Base-by-base conservation (phyloP, 2,329 filamentous ascomycete genomes). In the Xylariaceae sp. region DNA sequence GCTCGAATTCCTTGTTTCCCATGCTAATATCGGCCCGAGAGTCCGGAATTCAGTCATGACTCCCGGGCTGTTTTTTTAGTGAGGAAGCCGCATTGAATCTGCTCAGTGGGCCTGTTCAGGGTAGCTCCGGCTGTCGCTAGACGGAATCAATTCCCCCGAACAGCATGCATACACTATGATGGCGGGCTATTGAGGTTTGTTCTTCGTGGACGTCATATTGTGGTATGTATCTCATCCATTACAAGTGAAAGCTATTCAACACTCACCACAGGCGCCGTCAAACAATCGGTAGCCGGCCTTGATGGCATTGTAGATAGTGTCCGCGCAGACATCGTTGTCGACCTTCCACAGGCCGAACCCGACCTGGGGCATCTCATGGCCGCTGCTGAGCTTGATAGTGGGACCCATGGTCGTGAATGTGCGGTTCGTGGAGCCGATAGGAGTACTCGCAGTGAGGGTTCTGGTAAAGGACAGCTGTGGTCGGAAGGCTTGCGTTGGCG, bases 301-400 rank as follows among this genome's bases (percentile, higher is more conserved):
- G 70, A 82, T 81, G 62, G 80, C 80, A 52, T 90, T 83, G 75
- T 92, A 92, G 56, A 92, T 82, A 49, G 79, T 80, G 59, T 92
- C 86, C 59, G 87, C 82, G 62, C 79, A 83, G 44, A 80, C 82
- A 43, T 80, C 77, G 56, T 85, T 86, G 66, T 81, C 80, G 54
- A 93, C 85, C 73, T 93, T 93, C 88, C 88, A 93, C 56, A 92
- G 77, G 48, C 85, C 85, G 64, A 87, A 87, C 67, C 85, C 85
- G 55, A 88, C 83, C 65, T 84, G 79, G 61, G 84, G 85, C 85
- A 88, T 88, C 58, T 85, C 74, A 58, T 77, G 63, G 67, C 82
- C 80, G 67, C 73, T 81, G 69, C 71, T 83, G 52, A 85, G 77
- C 70, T 82, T 83, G 65, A 83, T 71, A 48, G 68, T 78, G 45